Conservation (phyloP, 2,329 filamentous ascomycete species). For the Shiraia sp. region DNA sequence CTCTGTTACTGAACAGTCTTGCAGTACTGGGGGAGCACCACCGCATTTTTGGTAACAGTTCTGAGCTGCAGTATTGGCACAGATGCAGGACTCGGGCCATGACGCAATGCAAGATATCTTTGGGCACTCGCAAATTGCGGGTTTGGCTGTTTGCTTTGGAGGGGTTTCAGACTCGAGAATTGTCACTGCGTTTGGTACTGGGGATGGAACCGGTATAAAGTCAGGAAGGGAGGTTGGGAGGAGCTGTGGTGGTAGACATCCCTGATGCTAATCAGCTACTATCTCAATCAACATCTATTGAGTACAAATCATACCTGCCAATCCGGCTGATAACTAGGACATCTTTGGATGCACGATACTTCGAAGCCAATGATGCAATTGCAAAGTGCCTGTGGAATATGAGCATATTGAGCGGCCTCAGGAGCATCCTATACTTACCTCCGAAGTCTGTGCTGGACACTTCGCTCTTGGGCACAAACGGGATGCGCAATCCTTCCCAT, state of each 20-base stretch:
- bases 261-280: constrained; percentile 12
- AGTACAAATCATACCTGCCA: constrained; percentile 10
- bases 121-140: constrained; percentile 21
- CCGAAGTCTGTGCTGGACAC: constrained; percentile 22
- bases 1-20: constrained; percentile 13
- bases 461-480: constrained; percentile 31
- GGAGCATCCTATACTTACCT: constrained; percentile 13
- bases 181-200: background rate
- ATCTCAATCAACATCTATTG: background rate
- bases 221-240: background rate
- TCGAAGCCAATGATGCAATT: constrained; percentile 33
- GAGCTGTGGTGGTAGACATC: constrained; percentile 6
- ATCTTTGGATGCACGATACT: constrained; percentile 23
- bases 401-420: background rate
- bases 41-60: constrained; percentile 36
- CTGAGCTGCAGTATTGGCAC: constrained; percentile 24
- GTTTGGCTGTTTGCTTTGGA: constrained; percentile 3
- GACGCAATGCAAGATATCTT: constrained; percentile 15
- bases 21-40: constrained; percentile 17
- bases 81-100: constrained; percentile 36
- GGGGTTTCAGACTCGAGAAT: too few species aligned
- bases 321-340: constrained; percentile 28
- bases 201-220: constrained; percentile 2
- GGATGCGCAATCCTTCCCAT: constrained; percentile 9
- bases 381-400: constrained; percentile 24